phyloP scores from a whole-genome alignment of 2,329 filamentous ascomycete genomes.

The Juglanconis sp. region DNA sequence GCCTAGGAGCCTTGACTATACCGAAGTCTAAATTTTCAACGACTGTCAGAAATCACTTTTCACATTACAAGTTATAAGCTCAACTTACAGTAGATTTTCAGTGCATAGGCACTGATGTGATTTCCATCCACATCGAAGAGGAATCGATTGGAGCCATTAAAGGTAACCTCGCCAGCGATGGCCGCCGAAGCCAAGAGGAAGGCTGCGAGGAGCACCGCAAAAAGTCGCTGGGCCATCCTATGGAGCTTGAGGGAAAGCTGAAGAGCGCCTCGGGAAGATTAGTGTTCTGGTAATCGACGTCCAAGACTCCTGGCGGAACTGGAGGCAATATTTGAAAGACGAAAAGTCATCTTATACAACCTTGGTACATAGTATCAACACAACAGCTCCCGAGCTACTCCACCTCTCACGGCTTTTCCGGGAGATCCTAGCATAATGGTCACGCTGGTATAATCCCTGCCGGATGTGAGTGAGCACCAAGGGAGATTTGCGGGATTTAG shows the following conservation, averaged over 20 bases:
- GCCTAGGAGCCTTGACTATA: not conserved
- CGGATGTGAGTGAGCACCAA: not conserved
- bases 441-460: not conserved
- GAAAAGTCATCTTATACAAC: not conserved
- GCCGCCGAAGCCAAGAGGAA: not conserved
- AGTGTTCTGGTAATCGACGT: too few species aligned
- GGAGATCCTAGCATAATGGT: not conserved
- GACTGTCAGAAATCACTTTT: not conserved
- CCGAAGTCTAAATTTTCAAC: not conserved
- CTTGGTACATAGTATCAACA: not conserved
- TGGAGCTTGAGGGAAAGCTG: not conserved
- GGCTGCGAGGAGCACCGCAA: not conserved
- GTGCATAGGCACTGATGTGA: constrained; percentile 11
- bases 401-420: not conserved
- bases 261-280: not conserved
- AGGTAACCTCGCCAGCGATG: not conserved
- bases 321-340: not conserved
- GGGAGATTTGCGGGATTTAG: not conserved
- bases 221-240: not conserved
- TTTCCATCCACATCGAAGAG: constrained; percentile 12
- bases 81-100: constrained; percentile 11
- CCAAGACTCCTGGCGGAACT: not conserved
- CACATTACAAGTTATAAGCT: not conserved
- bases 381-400: not conserved
- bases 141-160: not conserved